Evolutionary conservation across 129 eudicot genomes (phyloP).

Genomic region (Saussurea involucrata): DNA sequence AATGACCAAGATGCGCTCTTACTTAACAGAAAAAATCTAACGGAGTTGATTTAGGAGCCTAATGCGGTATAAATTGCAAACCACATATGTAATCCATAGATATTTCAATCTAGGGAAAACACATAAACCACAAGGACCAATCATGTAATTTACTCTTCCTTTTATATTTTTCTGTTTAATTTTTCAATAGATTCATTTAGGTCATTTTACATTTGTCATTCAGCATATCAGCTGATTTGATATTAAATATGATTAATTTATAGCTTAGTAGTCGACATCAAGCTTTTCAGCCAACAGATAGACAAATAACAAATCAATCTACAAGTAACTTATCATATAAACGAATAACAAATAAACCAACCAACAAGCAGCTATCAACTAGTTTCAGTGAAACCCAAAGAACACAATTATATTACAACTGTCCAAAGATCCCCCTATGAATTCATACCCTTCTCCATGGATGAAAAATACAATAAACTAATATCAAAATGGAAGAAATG

Average conservation of each 20-base stretch:
- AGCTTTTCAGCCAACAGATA: too few relatives aligned
- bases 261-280: not conserved
- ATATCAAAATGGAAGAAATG: not conserved
- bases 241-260: not conserved
- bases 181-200: not conserved
- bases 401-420: not conserved
- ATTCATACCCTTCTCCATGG: not conserved
- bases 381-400: not conserved
- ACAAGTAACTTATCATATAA: not conserved
- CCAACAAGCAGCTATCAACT: not conserved
- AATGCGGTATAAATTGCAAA: too few relatives aligned
- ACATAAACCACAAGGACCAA: too few relatives aligned
- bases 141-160: too few relatives aligned
- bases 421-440: not conserved
- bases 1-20: too few relatives aligned
- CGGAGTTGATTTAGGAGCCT: too few relatives aligned
- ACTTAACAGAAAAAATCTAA: too few relatives aligned
- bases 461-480: not conserved
- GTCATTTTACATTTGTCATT: not conserved
- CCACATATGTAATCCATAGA: too few relatives aligned
- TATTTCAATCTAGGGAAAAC: too few relatives aligned
- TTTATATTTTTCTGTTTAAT: not conserved
- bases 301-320: not conserved
- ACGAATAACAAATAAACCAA: not conserved
- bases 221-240: not conserved